A percentile compares a stretch with the other conserved stretches of the same genome.
Conservation (phyloP, 2,329 filamentous ascomycete species). For the Fusarium brevicatenulatum region DNA sequence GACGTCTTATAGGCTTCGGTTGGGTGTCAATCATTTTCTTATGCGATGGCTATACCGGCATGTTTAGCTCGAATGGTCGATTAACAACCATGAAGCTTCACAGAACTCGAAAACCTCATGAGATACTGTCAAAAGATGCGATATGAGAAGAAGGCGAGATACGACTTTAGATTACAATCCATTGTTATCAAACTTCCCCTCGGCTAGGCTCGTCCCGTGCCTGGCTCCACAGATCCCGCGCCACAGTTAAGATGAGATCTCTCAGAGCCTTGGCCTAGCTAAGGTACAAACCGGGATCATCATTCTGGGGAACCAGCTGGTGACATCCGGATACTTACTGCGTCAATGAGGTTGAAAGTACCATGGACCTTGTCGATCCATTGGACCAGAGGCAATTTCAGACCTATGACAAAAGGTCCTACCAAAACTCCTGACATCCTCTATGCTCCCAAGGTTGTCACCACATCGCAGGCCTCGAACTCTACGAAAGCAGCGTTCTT, state of each 20-base stretch:
- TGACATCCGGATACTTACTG: constrained; percentile 5
- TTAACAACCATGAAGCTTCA: background rate
- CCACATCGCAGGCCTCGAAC: constrained; percentile 36
- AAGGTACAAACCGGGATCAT: constrained; percentile 19
- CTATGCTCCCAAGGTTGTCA: constrained; percentile 22
- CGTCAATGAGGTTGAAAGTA: constrained; percentile 12
- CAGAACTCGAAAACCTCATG: background rate
- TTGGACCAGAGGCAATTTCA: constrained; percentile 28
- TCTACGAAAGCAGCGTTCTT: constrained; percentile 1
- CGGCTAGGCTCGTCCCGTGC: constrained; percentile 44
- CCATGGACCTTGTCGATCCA: constrained; percentile 8
- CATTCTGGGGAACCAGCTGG: constrained; percentile 2
- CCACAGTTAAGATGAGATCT: constrained; percentile 35
- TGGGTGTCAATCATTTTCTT: constrained; percentile 15
- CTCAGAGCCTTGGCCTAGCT: constrained; percentile 17
- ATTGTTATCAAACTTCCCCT: constrained; percentile 3
- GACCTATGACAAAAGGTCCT: constrained; percentile 14
- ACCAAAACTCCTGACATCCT: constrained; percentile 1
- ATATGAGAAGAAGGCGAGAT: background rate
- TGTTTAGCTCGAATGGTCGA: constrained; percentile 15
- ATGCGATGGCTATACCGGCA: constrained; percentile 15
- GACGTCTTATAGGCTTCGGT: constrained; percentile 14
- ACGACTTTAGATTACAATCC: background rate
- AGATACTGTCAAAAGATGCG: background rate
- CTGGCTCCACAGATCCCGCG: constrained; percentile 40